Percentiles rank a stretch among this genome's conserved stretches.
phyloP scores from a whole-genome alignment of 192 early-diverging fungal genomes.

The Paraglomus occultum region DNA sequence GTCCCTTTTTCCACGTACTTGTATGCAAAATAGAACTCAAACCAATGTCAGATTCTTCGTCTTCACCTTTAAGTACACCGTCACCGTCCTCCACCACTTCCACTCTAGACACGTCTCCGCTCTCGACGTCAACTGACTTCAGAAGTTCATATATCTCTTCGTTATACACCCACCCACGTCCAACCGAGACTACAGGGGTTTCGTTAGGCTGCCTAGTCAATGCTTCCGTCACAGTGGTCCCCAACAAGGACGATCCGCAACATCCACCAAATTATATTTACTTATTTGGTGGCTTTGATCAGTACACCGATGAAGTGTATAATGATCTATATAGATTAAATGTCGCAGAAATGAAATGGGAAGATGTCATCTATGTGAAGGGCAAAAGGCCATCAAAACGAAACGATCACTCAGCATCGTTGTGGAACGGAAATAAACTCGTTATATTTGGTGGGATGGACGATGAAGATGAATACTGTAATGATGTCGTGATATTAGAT shows the following conservation, averaged over 20 bases:
- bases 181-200: conserved; percentile 22
- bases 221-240: conserved; percentile 43
- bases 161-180: conserved; percentile 1
- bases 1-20: too few relatives aligned
- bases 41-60: conserved; percentile 3
- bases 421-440: conserved; percentile 56
- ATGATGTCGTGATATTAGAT: conserved; percentile 61
- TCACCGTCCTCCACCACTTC: conserved; percentile 18
- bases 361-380: conserved; percentile 50
- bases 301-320: conserved; percentile 66
- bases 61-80: not conserved
- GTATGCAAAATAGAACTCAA: too few relatives aligned
- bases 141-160: conserved; percentile 1
- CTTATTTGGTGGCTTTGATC: conserved; percentile 63
- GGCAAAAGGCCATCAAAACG: conserved; percentile 54
- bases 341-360: conserved; percentile 49
- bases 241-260: conserved; percentile 14
- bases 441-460: conserved; percentile 68
- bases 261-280: conserved; percentile 36
- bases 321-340: conserved; percentile 59
- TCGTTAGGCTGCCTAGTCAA: conserved; percentile 40
- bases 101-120: conserved; percentile 20
- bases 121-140: not conserved
- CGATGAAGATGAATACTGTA: conserved; percentile 50
- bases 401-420: conserved; percentile 59